Percentiles rank a stretch among this genome's conserved stretches.
These are phyloP conservation scores for Fistulina hepatica DNA, from an alignment of 1,284 basidiomycete genomes.

Conservation along the genomic window DNA sequence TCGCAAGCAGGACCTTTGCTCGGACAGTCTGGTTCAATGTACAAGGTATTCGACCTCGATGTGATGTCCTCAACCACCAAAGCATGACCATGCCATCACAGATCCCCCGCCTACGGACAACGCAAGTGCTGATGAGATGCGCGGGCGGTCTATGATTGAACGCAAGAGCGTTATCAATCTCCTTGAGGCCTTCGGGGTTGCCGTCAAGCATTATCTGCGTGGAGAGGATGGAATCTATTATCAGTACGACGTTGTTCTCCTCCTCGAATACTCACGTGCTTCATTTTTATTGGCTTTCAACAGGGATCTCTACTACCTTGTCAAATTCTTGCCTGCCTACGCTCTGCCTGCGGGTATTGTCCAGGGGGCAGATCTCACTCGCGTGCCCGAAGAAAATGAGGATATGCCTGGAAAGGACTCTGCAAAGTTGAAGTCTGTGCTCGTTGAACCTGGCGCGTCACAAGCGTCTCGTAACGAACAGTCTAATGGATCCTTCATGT, in stretches of 20 bases:
- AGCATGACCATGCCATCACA: slow-evolving; percentile 2
- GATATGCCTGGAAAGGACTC: too few relatives aligned
- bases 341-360: slow-evolving; percentile 46
- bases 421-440: too few relatives aligned
- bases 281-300: slow-evolving; percentile 8
- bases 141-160: slow-evolving; percentile 48
- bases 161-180: slow-evolving; percentile 56
- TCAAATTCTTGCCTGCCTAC: slow-evolving; percentile 60
- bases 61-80: neutral
- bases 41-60: slow-evolving; percentile 33
- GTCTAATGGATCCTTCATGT: neutral
- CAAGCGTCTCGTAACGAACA: neutral
- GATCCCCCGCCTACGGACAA: slow-evolving; percentile 16
- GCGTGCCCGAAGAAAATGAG: slow-evolving; percentile 8
- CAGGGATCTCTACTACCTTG: slow-evolving; percentile 52
- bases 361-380: slow-evolving; percentile 28
- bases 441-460: neutral
- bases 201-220: slow-evolving; percentile 47
- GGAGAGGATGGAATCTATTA: slow-evolving; percentile 57
- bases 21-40: slow-evolving; percentile 57
- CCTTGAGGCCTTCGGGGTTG: slow-evolving; percentile 40
- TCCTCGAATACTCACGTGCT: slow-evolving; percentile 15
- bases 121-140: slow-evolving; percentile 27
- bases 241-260: slow-evolving; percentile 19
- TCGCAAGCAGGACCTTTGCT: slow-evolving; percentile 45